Evolutionary conservation across 108 stramenopile genomes (phyloP), one percentile per base, ranked within the genome.

Genomic region (Bacterosira constricta): DNA sequence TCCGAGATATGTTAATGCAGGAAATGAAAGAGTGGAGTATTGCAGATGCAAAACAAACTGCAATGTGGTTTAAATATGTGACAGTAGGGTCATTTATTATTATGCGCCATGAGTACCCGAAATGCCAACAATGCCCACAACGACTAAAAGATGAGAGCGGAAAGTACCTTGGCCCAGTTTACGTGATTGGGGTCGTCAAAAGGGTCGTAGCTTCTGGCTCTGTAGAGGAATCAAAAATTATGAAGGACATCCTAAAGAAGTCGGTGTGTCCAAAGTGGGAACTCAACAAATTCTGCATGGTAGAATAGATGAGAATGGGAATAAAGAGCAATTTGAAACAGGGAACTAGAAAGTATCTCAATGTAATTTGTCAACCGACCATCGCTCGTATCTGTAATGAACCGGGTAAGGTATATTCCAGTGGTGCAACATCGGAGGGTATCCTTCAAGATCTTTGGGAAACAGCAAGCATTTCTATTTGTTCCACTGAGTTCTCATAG

Each of bases 11-110:
- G 4, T 44, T 61, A 27, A 42, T 8, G 6, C 4, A 39, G 20
- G 15, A 41, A 11, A n/a, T n/a, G n/a, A n/a, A n/a, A n/a, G n/a
- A n/a, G n/a, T n/a, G n/a, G n/a, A 23, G 30, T 15, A 4, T 13
- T 21, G 1, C 9, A n/a, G 1, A 13, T 1, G 29, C 42, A 4
- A 13, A 18, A 7, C 20, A 25, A 21, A 46, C 31, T 26, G 42
- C 61, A 30, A 62, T 25, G 41, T 45, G 60, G 60, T 37, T 61
- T 15, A 62, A 44, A 36, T 9, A 62, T 62, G 61, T 39, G 4
- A 62, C 42, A 7, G 61, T 62, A 7, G 61, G 61, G 3, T 45
- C 61, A 15, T 45, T 62, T n/a, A 21, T 62, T 3, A 32, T 45
- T 18, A 45, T 45, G 61, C 20, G 61, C 30, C 61, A 62, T 23